Base-by-base conservation (phyloP, 306 rosid species). In the Dicorynia guianensis region DNA sequence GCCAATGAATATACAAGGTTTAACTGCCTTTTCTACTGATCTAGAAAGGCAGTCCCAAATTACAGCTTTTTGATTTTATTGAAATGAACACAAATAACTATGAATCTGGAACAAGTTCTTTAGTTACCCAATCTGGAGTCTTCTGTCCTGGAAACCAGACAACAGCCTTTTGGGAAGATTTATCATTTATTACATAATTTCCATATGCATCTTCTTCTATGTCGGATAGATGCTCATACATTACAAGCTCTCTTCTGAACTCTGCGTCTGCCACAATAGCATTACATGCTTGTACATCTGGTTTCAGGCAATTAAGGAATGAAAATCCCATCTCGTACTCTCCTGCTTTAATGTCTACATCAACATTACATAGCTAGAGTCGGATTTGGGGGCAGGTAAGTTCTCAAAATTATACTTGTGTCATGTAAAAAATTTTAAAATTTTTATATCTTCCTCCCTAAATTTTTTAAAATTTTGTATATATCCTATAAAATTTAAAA, bases 271-370 rank as follows among this genome's bases (percentile, higher is more conserved):
- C 14, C 33, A 5, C 56, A 11, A 72, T 57, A 11, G 17, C 69
- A 15, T 0, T 39, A 0, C 55, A 69, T 64, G 62, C 69, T 17
- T 47, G 18, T 11, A 55, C 11, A 56, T 63, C 69, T 55, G 72
- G 48, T 38, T 72, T 72, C n/a, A 65, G 3, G 63, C 78, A 79
- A 38, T 79, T 79, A 50, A 54, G 48, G 38, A 79, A 79, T 1
- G 46, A 11, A 57, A 56, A 25, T 25, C 56, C 8, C 60, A 53
- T 17, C 3, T 55, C 78, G 35, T 63, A 30, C 63, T 79, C 63
- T 56, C 69, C 38, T 65, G 38, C 30, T 25, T 25, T 25, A 25
- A 25, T 25, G 2, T 25, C 30, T 25, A 25, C 2, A 25, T 25
- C 1, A 25, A 25, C 30, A n/a, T n/a, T n/a, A n/a, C n/a, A n/a